Base-by-base conservation (phyloP, 805 yeast genomes). In the Candida khao-thaluensis region DNA sequence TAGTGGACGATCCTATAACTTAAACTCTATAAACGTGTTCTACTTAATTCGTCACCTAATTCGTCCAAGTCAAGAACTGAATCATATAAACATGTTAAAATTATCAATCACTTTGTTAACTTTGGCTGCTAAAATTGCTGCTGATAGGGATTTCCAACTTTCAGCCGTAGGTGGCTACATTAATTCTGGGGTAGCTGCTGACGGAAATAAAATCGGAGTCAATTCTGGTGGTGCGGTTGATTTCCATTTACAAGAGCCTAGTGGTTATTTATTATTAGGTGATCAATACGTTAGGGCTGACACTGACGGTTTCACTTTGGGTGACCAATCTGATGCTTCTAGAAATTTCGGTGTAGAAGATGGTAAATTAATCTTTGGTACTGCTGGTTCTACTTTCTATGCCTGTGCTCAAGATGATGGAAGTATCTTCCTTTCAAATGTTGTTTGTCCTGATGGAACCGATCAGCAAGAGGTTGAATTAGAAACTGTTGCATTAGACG, bases 71-170 rank as follows among this genome's bases (percentile, higher is more conserved):
- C n/a, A n/a, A n/a, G n/a, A n/a, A n/a, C n/a, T n/a, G n/a, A n/a
- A n/a, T n/a, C n/a, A n/a, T n/a, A n/a, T n/a, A n/a, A n/a, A n/a
- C n/a, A 38, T 38, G 41, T 38, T 36, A 7, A 38, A 41, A 29
- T 20, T 20, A 20, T 60, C 38, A 51, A 52, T 37, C 30, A 16
- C 58, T 16, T 52, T 61, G 56, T 47, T 51, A 51, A 41, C 67
- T 48, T 46, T 64, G 26, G 50, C 54, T 8, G 41, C 52, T 21
- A 24, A 44, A n/a, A 41, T 37, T 30, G 24, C 17, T 9, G 67
- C 66, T 34, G 67, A 62, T 53, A 56, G 57, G 42, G 43, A 56
- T 32, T 56, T 60, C 51, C 37, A 46, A 30, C 54, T 62, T 35
- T 40, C 51, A 24, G 66, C 66, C 20, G 17, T 29, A n/a, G 66